These are phyloP conservation scores for Solanum dulcamara DNA, from an alignment of 257 asterid genomes.

Conservation along the genomic window DNA sequence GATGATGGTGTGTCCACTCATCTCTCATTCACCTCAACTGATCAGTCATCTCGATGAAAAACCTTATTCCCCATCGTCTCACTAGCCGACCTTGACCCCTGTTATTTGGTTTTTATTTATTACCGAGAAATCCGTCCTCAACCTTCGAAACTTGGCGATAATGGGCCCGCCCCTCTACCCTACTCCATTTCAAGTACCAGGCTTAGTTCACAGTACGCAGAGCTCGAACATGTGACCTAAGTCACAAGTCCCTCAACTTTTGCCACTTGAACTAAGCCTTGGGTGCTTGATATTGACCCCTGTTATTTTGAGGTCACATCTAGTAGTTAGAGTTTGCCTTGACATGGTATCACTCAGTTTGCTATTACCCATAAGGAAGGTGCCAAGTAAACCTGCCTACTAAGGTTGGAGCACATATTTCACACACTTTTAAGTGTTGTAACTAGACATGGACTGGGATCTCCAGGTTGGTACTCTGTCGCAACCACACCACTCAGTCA, in stretches of 20 bases:
- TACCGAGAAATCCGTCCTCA: too few relatives aligned
- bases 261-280: neutral
- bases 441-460: neutral
- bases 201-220: neutral
- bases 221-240: neutral
- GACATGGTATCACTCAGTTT: neutral
- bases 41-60: neutral
- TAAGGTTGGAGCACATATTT: neutral
- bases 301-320: neutral
- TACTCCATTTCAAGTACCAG: neutral
- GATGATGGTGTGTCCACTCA: neutral
- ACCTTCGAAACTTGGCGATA: too few relatives aligned
- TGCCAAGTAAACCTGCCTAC: neutral
- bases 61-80: neutral
- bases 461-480: neutral
- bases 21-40: neutral
- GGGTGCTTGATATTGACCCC: neutral
- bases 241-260: neutral
- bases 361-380: neutral
- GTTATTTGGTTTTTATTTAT: too few relatives aligned
- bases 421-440: neutral
- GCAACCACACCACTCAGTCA: neutral
- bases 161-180: too few relatives aligned
- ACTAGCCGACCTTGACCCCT: too few relatives aligned
- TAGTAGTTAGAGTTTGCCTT: neutral